A percentile compares a stretch with the other conserved stretches of the same genome.
Evolutionary conservation across 1,284 basidiomycete genomes (phyloP).

Genomic region (Melampsora americana): DNA sequence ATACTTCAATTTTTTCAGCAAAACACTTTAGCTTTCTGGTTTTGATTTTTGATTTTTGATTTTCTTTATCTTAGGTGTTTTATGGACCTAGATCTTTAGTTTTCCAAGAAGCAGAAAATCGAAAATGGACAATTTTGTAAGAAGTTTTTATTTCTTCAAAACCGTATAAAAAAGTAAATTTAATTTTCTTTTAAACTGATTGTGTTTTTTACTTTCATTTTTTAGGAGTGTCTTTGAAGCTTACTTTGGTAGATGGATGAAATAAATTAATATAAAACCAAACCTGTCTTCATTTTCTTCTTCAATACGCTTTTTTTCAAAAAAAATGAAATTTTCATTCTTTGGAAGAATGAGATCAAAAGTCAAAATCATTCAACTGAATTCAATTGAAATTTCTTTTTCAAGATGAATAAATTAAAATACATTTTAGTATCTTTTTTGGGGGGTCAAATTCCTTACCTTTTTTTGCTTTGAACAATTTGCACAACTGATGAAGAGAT

Average conservation of each 20-base stretch:
- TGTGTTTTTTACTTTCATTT: neutral
- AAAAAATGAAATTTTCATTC: neutral
- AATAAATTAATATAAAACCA: too few species aligned
- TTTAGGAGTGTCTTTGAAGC: constrained; percentile 37
- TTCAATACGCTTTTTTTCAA: neutral
- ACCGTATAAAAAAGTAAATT: constrained; percentile 50
- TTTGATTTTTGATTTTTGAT: neutral
- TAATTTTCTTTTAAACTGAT: too few species aligned
- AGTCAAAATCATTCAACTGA: too few species aligned
- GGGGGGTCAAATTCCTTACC: too few species aligned
- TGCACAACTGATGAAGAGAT: too few species aligned
- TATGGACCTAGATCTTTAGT: constrained; percentile 52
- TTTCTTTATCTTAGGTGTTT: constrained; percentile 48
- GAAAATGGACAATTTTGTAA: constrained; percentile 54
- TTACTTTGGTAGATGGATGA: constrained; percentile 30
- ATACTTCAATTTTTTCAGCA: neutral
- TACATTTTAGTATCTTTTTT: too few species aligned
- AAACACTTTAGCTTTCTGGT: neutral
- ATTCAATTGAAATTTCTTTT: too few species aligned
- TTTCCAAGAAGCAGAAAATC: constrained; percentile 54
- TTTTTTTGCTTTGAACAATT: too few species aligned
- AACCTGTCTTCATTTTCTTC: too few species aligned
- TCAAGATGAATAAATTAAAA: too few species aligned
- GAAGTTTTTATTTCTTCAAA: constrained; percentile 44
- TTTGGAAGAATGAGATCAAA: neutral